These are phyloP conservation scores for Lithocarpus polystachyus DNA, from an alignment of 306 rosid genomes.

Conservation along the genomic window DNA sequence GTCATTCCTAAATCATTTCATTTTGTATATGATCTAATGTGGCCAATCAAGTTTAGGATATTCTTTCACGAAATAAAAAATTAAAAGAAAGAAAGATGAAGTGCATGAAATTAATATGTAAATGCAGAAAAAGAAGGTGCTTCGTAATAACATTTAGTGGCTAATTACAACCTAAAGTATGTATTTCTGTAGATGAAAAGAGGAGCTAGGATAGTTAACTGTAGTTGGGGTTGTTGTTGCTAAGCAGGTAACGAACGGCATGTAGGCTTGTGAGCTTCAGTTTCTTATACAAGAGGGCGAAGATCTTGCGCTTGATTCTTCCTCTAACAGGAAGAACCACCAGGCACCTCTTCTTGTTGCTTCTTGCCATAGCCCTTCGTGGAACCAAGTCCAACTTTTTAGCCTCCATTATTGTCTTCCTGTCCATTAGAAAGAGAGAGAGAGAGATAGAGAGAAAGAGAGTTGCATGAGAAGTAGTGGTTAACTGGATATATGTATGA, in stretches of 20 bases:
- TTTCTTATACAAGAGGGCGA: background rate
- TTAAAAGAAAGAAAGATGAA: background rate
- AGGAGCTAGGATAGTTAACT: background rate
- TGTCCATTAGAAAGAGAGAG: background rate
- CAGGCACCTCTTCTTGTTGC: background rate
- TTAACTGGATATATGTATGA: background rate
- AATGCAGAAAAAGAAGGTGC: background rate
- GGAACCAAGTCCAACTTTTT: background rate
- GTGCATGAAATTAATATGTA: background rate
- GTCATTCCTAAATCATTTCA: background rate
- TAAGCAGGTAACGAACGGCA: background rate
- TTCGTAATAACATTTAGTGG: background rate
- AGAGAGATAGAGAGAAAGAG: background rate
- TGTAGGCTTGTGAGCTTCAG: background rate
- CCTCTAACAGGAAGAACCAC: background rate
- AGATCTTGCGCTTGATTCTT: background rate
- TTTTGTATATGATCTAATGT: background rate
- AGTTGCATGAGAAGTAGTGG: background rate
- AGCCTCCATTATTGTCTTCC: background rate
- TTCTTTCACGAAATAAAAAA: background rate
- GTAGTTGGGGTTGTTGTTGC: background rate
- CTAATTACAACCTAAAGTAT: background rate
- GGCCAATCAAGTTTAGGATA: background rate
- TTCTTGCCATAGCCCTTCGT: background rate
- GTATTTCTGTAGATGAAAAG: background rate